Evolutionary conservation across 208 protist species (phyloP).

Genomic region (Lotmaria passim): DNA sequence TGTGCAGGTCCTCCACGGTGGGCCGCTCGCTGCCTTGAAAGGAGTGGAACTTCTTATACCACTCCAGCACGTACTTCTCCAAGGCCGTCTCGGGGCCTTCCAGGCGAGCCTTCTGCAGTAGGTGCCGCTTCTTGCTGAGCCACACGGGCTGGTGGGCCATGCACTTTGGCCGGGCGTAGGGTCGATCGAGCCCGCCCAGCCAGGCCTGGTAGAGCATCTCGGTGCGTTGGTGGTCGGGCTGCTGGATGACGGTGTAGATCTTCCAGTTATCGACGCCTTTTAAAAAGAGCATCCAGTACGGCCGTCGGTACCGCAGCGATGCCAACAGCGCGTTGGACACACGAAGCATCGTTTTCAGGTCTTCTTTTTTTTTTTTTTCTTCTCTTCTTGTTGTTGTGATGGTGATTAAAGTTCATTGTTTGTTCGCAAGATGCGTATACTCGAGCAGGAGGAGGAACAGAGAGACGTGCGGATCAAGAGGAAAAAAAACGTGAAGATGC

Average conservation of each 20-base stretch:
- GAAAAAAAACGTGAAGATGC: too few species aligned
- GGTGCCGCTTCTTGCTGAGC: constrained; percentile 90
- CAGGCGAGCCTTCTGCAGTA: constrained; percentile 81
- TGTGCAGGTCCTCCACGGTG: constrained; percentile 88
- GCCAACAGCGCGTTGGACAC: constrained; percentile 34
- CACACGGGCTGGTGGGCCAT: constrained; percentile 90
- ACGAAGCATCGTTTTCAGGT: constrained; percentile 33
- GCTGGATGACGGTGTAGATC: constrained; percentile 92
- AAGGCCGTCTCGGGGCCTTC: constrained; percentile 85
- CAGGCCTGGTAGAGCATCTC: constrained; percentile 94
- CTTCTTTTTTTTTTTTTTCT: too few species aligned
- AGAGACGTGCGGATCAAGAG: too few species aligned
- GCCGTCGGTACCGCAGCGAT: constrained; percentile 59
- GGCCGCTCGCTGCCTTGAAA: constrained; percentile 85
- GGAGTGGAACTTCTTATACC: constrained; percentile 81
- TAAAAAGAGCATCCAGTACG: constrained; percentile 90
- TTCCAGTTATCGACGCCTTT: constrained; percentile 92
- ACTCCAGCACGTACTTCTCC: constrained; percentile 91
- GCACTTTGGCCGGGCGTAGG: constrained; percentile 90
- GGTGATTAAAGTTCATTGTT: not conserved
- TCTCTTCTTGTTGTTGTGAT: not conserved
- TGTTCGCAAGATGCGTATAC: too few species aligned
- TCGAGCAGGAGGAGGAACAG: too few species aligned
- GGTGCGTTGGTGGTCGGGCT: constrained; percentile 90
- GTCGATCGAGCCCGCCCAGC: constrained; percentile 89